phyloP scores from a whole-genome alignment of 495 filamentous ascomycete genomes.

The Chaetomium cochliodes region DNA sequence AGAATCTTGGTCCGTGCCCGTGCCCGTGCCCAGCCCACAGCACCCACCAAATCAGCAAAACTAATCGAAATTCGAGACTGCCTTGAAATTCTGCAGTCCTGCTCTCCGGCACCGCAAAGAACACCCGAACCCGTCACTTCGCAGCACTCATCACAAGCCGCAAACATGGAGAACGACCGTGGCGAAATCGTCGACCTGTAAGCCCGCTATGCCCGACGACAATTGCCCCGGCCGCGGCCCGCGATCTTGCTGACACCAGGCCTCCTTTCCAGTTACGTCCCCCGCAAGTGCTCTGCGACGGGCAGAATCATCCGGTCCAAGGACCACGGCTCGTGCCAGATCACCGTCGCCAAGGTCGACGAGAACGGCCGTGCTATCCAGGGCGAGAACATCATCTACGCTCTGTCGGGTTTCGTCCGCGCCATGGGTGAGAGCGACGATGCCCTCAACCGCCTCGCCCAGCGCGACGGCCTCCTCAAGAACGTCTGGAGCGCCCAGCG shows the following conservation, averaged over 20 bases:
- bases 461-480: constrained; percentile 95
- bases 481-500: constrained; percentile 88
- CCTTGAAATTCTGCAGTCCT: constrained; percentile 36
- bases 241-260: constrained; percentile 20
- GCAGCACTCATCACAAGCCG: constrained; percentile 33
- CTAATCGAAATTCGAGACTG: constrained; percentile 33
- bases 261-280: constrained; percentile 78
- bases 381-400: constrained; percentile 95
- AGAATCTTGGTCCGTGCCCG: constrained; percentile 24
- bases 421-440: constrained; percentile 98
- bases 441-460: constrained; percentile 88
- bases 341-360: constrained; percentile 90
- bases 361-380: constrained; percentile 93
- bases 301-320: constrained; percentile 99
- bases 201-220: constrained; percentile 23
- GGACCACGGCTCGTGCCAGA: constrained; percentile 91
- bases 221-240: constrained; percentile 5
- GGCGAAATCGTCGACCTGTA: constrained; percentile 99
- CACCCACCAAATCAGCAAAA: constrained; percentile 41
- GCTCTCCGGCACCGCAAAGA: constrained; percentile 32
- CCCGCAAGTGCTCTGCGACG: constrained; percentile 94
- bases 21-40: constrained; percentile 31
- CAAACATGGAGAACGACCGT: constrained; percentile 47
- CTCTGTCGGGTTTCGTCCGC: constrained; percentile 95
- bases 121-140: constrained; percentile 31